phyloP scores from a whole-genome alignment of 176 grass and related monocot genomes.

The Phoenix roebelenii region DNA sequence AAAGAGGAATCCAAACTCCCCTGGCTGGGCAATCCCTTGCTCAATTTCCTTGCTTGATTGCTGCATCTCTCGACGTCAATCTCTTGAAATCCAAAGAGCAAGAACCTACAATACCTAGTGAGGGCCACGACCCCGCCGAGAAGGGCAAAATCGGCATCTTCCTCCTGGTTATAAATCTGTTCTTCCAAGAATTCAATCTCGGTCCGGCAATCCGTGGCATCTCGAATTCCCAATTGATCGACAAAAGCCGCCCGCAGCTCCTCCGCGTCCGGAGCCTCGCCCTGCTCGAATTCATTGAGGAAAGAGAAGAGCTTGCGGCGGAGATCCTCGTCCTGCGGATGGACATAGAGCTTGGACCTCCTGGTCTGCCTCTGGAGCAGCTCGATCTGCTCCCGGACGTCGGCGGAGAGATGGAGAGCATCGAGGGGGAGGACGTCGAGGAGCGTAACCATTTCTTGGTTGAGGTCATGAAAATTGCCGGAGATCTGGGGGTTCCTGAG shows the following conservation, averaged over 20 bases:
- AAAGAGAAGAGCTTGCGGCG: conserved; percentile 37
- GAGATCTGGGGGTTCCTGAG: conserved; percentile 40
- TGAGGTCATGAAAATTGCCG: conserved; percentile 64
- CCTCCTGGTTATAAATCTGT: conserved; percentile 65
- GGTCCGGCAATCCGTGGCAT: conserved; percentile 30
- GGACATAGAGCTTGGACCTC: conserved; percentile 32
- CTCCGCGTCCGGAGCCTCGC: conserved; percentile 27
- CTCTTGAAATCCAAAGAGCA: conserved; percentile 46
- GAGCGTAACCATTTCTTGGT: conserved; percentile 71
- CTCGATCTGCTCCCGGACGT: conserved; percentile 45
- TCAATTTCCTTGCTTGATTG: background rate
- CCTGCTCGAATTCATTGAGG: conserved; percentile 37
- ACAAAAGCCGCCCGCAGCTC: conserved; percentile 36
- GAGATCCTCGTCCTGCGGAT: conserved; percentile 45
- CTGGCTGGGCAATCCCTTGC: conserved; percentile 10
- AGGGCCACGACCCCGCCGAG: conserved; percentile 58
- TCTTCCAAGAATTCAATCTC: conserved; percentile 92
- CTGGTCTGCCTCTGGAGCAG: conserved; percentile 38
- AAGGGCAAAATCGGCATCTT: conserved; percentile 59
- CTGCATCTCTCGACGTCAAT: conserved; percentile 3
- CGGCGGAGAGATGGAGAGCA: conserved; percentile 38
- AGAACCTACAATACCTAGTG: conserved; percentile 64
- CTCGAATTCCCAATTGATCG: conserved; percentile 41
- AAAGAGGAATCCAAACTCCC: conserved; percentile 58
- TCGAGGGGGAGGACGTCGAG: conserved; percentile 66